phyloP scores from a whole-genome alignment of 495 filamentous ascomycete species.

The Penicillium mononematosum region DNA sequence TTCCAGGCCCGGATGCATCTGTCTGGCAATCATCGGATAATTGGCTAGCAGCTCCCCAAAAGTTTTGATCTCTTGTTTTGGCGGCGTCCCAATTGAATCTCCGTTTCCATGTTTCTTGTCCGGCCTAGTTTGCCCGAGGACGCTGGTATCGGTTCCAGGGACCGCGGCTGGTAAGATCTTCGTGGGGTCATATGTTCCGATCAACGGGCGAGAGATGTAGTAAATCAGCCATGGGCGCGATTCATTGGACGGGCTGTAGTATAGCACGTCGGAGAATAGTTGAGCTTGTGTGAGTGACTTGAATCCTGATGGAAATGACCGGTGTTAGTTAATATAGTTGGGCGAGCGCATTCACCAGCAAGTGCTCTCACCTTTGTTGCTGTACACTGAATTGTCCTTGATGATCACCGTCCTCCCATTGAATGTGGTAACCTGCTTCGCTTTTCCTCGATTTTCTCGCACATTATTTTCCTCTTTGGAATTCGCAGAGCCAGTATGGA shows the following conservation, averaged over 20 bases:
- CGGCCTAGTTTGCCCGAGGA: slow-evolving; percentile 13
- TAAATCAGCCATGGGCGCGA: slow-evolving; percentile 93
- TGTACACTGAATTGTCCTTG: slow-evolving; percentile 91
- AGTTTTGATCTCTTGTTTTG: slow-evolving; percentile 84
- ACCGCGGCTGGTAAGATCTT: slow-evolving; percentile 62
- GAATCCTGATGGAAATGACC: slow-evolving; percentile 61
- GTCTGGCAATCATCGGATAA: slow-evolving; percentile 94
- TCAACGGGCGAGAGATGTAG: slow-evolving; percentile 89
- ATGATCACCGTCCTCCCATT: slow-evolving; percentile 93
- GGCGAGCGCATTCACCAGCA: neutral
- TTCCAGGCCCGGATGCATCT: slow-evolving; percentile 93
- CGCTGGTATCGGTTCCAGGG: slow-evolving; percentile 38
- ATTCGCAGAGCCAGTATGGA: slow-evolving; percentile 47
- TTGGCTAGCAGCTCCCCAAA: slow-evolving; percentile 89
- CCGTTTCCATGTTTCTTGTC: slow-evolving; percentile 37
- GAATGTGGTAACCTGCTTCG: slow-evolving; percentile 85
- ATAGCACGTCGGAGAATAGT: slow-evolving; percentile 80
- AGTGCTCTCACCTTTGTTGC: slow-evolving; percentile 76
- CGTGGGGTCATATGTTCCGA: slow-evolving; percentile 77
- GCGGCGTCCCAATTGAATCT: slow-evolving; percentile 42
- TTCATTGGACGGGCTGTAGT: slow-evolving; percentile 79
- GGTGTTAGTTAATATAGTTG: slow-evolving; percentile 18
- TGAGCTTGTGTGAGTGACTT: slow-evolving; percentile 88
- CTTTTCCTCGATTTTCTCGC: slow-evolving; percentile 87
- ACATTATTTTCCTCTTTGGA: slow-evolving; percentile 73